phyloP scores from a whole-genome alignment of 2,329 filamentous ascomycete genomes.

The Colletotrichum sp. region DNA sequence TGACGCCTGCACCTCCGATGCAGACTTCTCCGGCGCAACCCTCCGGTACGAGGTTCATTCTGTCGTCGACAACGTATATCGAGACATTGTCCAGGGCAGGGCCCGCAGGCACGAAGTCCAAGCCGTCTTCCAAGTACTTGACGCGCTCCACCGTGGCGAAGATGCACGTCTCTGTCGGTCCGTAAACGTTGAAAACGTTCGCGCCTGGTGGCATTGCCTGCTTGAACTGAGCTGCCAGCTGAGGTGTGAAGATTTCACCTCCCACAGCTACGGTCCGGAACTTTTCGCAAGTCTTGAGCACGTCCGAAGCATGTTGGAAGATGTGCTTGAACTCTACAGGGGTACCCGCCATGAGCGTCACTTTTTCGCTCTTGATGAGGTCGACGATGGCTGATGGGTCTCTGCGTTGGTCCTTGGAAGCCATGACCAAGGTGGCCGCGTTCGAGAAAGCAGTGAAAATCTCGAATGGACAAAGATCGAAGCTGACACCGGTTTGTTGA shows the following conservation, averaged over 20 bases:
- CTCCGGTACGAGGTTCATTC: slow-evolving; percentile 36
- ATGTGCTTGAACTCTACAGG: slow-evolving; percentile 44
- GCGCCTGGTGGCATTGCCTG: not conserved
- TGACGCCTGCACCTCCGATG: slow-evolving; percentile 44
- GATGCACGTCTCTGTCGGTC: slow-evolving; percentile 32
- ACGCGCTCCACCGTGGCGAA: not conserved
- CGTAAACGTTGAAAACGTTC: slow-evolving; percentile 30
- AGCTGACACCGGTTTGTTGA: slow-evolving; percentile 43
- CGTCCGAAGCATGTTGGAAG: slow-evolving; percentile 25
- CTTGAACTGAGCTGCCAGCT: slow-evolving; percentile 15
- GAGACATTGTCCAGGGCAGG: slow-evolving; percentile 33
- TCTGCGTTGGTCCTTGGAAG: slow-evolving; percentile 30
- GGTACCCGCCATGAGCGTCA: slow-evolving; percentile 43
- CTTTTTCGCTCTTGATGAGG: slow-evolving; percentile 34
- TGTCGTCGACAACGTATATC: slow-evolving; percentile 45
- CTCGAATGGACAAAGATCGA: slow-evolving; percentile 45
- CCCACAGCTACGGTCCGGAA: slow-evolving; percentile 22
- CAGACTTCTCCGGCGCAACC: slow-evolving; percentile 39
- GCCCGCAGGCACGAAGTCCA: slow-evolving; percentile 17
- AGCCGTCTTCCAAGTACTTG: not conserved
- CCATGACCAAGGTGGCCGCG: slow-evolving; percentile 41
- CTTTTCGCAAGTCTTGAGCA: not conserved
- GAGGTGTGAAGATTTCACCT: slow-evolving; percentile 22
- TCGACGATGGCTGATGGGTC: slow-evolving; percentile 38
- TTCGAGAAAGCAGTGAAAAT: slow-evolving; percentile 38